Conservation (phyloP, 148 eudicot species). For the Heliamphora exappendiculata region DNA sequence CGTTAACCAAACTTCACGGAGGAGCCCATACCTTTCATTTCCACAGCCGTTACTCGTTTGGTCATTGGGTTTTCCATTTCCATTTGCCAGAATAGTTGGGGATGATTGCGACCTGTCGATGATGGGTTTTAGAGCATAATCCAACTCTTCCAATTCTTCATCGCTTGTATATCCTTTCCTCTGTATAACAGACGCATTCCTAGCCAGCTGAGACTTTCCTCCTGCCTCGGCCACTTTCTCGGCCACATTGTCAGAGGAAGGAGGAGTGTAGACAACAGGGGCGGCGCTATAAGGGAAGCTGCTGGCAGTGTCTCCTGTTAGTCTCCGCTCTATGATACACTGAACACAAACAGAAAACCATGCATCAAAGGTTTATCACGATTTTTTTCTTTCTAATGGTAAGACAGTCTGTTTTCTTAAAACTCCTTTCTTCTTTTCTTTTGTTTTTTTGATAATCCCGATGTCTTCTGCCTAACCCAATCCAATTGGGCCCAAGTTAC, state of each 20-base stretch:
- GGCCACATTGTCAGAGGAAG: slow-evolving; percentile 45
- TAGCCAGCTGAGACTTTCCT: slow-evolving; percentile 34
- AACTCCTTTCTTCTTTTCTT: too few relatives aligned
- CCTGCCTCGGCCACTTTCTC: slow-evolving; percentile 63
- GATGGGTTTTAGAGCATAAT: slow-evolving; percentile 49
- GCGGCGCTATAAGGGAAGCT: slow-evolving; percentile 69
- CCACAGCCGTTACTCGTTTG: slow-evolving; percentile 21
- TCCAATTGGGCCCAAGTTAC: too few relatives aligned
- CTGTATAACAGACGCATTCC: slow-evolving; percentile 53
- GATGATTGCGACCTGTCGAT: slow-evolving; percentile 34
- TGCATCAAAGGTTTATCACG: neutral
- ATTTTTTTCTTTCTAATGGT: too few relatives aligned
- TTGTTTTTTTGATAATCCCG: too few relatives aligned
- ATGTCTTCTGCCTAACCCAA: too few relatives aligned
- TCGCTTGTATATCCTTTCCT: slow-evolving; percentile 87
- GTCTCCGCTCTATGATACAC: slow-evolving; percentile 57
- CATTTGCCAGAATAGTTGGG: slow-evolving; percentile 22
- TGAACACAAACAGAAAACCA: slow-evolving; percentile 23
- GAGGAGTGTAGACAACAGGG: slow-evolving; percentile 45
- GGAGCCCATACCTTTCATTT: slow-evolving; percentile 63
- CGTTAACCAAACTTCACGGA: slow-evolving; percentile 71
- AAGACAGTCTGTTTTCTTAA: too few relatives aligned
- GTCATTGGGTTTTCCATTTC: slow-evolving; percentile 18
- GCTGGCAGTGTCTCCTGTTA: slow-evolving; percentile 36
- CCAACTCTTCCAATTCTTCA: slow-evolving; percentile 72